Base-by-base conservation (phyloP, 2,329 filamentous ascomycete species). In the Trichoderma polysporum region DNA sequence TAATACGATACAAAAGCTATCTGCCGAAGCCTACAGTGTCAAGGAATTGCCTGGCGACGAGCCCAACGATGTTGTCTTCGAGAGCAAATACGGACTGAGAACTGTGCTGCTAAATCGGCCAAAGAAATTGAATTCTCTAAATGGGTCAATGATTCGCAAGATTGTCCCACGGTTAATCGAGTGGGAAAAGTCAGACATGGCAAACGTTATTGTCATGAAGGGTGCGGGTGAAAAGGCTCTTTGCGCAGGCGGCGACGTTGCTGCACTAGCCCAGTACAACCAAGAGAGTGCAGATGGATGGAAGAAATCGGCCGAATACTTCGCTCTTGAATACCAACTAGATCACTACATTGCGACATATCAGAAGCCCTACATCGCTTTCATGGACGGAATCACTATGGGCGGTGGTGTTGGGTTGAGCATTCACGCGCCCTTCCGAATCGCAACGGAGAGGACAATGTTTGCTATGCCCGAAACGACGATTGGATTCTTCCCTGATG, bases 391-490 rank as follows among this genome's bases (percentile, higher is more conserved):
- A 68, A 91, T 97, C 78, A 99, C 96, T 61, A 99, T 99, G 95
- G 95, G 95, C 66, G 95, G 95, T 66, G 95, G 95, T 71, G 95
- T 98, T 62, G 95, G 95, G 7, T 86, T 99, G 66, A 96, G 92
- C 78, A 87, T 97, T 61, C 96, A 99, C 79, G 94, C 95, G 2
- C 96, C 95, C 3, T 94, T 99, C 85, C 87, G 95, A 68, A 97
- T 99, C 76, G 95, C 95, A 41, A 99, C 95, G 2, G 95, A 99
- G 81, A 91, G 90, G 76, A 99, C 95, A 6, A 81, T 97, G 56
- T 98, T 99, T 75, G 94, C 96, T 72, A 99, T 99, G 95, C 95
- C 95, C 33, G 95, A 99, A 82, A 99, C 95, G 4, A 97, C 89
- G 9, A 99, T 99, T 75, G 95, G 95, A 45, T 97, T 98, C 84